Evolutionary conservation across 306 rosid species (phyloP).

Genomic region (Phaseolus lunatus): DNA sequence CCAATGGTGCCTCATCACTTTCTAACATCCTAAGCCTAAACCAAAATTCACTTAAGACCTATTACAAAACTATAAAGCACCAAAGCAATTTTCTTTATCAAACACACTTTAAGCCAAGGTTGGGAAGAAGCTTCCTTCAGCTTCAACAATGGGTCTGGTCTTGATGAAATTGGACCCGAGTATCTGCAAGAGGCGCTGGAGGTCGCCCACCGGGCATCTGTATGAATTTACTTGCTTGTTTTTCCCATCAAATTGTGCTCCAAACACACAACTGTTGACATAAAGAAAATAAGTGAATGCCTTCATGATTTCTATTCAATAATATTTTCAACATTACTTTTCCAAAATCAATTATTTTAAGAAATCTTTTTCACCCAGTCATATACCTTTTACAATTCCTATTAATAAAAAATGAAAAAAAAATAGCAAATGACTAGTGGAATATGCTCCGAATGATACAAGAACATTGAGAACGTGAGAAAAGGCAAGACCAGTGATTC

Average conservation of each 20-base stretch:
- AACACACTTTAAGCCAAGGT: too few relatives aligned
- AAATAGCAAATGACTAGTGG: not conserved
- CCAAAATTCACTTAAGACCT: too few relatives aligned
- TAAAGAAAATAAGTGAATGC: conserved; percentile 16
- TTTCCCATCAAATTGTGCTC: conserved; percentile 97
- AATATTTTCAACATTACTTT: conserved; percentile 21
- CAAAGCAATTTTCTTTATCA: too few relatives aligned
- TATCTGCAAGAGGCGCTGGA: conserved; percentile 78
- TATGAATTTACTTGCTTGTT: conserved; percentile 75
- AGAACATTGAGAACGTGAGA: too few relatives aligned
- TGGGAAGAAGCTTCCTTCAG: too few relatives aligned
- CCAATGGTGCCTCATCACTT: too few relatives aligned
- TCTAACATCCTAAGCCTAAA: too few relatives aligned
- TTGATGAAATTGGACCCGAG: conserved; percentile 90
- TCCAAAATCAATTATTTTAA: not conserved
- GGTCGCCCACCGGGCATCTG: conserved; percentile 81
- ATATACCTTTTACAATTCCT: too few relatives aligned
- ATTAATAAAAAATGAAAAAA: not conserved
- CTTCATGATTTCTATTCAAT: conserved; percentile 11
- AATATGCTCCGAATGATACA: conserved; percentile 88
- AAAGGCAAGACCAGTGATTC: conserved; percentile 98
- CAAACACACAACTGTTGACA: conserved; percentile 89
- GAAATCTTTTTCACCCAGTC: conserved; percentile 6
- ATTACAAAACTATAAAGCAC: too few relatives aligned
- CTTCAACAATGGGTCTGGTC: too few relatives aligned